Evolutionary conservation across 1,284 basidiomycete species (phyloP).

Genomic region (Trametes polyzona): DNA sequence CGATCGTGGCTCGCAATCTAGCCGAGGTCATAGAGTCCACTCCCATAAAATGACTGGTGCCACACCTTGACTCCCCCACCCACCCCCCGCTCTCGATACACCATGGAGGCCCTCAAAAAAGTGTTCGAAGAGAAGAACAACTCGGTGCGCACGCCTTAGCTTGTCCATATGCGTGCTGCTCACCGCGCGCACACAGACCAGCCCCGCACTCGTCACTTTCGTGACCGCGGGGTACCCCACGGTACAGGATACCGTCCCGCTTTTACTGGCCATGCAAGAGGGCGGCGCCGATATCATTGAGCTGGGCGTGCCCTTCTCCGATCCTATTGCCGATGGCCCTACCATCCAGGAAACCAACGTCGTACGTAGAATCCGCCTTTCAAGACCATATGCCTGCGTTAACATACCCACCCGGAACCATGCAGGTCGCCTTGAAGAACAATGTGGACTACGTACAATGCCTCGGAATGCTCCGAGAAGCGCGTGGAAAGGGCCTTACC

Average conservation of each 20-base stretch:
- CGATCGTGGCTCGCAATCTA: slow-evolving; percentile 7
- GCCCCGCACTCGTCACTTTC: slow-evolving; percentile 84
- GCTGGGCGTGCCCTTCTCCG: slow-evolving; percentile 94
- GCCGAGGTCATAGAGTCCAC: slow-evolving; percentile 7
- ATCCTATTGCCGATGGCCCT: slow-evolving; percentile 94
- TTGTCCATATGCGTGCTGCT: neutral
- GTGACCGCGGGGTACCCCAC: slow-evolving; percentile 91
- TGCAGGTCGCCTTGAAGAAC: slow-evolving; percentile 81
- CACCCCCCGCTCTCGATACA: slow-evolving; percentile 18
- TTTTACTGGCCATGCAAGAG: slow-evolving; percentile 89
- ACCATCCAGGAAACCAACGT: slow-evolving; percentile 93
- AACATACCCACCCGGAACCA: slow-evolving; percentile 5
- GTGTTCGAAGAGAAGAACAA: slow-evolving; percentile 76
- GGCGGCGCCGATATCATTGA: slow-evolving; percentile 97
- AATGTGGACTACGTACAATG: slow-evolving; percentile 78
- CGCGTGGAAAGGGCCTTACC: slow-evolving; percentile 81
- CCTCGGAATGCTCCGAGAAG: slow-evolving; percentile 79
- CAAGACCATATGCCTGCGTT: slow-evolving; percentile 1
- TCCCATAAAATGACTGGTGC: slow-evolving; percentile 25
- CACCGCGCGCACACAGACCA: slow-evolving; percentile 49
- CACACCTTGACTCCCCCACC: slow-evolving; percentile 20
- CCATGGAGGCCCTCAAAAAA: slow-evolving; percentile 78
- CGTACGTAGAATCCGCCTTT: slow-evolving; percentile 49
- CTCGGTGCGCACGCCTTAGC: slow-evolving; percentile 48
- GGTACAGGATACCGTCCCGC: slow-evolving; percentile 79